These are phyloP conservation scores for Pyrenophora graminea DNA, from an alignment of 2,329 filamentous ascomycete species.

Conservation along the genomic window DNA sequence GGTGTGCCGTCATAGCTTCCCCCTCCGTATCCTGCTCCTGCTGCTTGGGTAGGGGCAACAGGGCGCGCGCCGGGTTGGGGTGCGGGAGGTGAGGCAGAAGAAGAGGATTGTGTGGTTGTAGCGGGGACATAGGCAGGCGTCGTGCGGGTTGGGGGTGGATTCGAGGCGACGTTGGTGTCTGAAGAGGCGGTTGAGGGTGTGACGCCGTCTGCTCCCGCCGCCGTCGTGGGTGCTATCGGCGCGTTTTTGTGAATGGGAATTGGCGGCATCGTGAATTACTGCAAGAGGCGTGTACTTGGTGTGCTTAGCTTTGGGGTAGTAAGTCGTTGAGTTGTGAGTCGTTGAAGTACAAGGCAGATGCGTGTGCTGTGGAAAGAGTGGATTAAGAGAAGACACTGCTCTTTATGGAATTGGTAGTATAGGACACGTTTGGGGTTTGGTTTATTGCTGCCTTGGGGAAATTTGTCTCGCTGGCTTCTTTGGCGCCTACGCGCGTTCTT, in stretches of 20 bases:
- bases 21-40: neutral
- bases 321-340: neutral
- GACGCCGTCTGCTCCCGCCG: slow-evolving; percentile 42
- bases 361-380: neutral
- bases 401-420: neutral
- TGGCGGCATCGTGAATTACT: slow-evolving; percentile 47
- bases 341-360: neutral
- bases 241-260: slow-evolving; percentile 53
- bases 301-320: neutral
- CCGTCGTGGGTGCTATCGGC: slow-evolving; percentile 49
- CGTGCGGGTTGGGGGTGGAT: slow-evolving; percentile 43
- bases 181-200: slow-evolving; percentile 46
- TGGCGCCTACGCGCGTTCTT: slow-evolving; percentile 14
- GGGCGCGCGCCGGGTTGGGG: slow-evolving; percentile 50
- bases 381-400: neutral
- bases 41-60: slow-evolving; percentile 24
- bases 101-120: slow-evolving; percentile 36
- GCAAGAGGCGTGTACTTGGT: neutral
- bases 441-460: slow-evolving; percentile 30
- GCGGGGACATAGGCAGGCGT: slow-evolving; percentile 32
- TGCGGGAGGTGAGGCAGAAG: slow-evolving; percentile 30
- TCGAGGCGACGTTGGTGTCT: slow-evolving; percentile 17
- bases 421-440: slow-evolving; percentile 2
- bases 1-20: slow-evolving; percentile 23
- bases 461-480: slow-evolving; percentile 2